Evolutionary conservation across 2,329 filamentous ascomycete species (phyloP), one percentile per base, ranked within the genome.

Genomic region (Sclerotinia glacialis): DNA sequence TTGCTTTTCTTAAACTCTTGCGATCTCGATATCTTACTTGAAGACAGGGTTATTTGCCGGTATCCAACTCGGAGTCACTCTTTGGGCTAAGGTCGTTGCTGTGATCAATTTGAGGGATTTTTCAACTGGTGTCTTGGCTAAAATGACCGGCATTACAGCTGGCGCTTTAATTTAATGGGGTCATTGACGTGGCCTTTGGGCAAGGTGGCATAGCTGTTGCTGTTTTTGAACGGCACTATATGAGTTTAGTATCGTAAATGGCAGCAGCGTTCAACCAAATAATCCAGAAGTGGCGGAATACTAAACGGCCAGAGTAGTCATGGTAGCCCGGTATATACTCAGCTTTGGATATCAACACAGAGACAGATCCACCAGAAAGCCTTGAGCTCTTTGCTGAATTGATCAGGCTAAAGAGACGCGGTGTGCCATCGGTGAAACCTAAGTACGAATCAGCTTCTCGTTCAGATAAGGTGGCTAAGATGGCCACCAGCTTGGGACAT

Each of bases 1-100:
- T 87, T 40, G 89, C 84, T 75, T 95, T 91, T 5, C 3, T 28
- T 28, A 2, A 67, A 44, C 11, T 44, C 42, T 11, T 16, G 16
- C 16, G 14, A 44, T 16, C 42, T 16, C 9, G 1, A 44, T 44
- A 14, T 44, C 11, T 44, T 44, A 2, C 42, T 44, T 14, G 42
- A 44, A 44, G 42, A 44, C 16, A 16, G 3, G 11, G 3, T 44
- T 44, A 2, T 16, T 14, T 5, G 14, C 42, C 14, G 18, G 42
- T 14, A 14, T 44, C 42, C 14, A 44, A 44, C 3, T 44, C 5
- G 28, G 28, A 28, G 28, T 28, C 28, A 28, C 28, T 28, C 28
- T 28, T 28, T 28, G 28, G 28, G 28, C 28, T 28, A 28, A 28
- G 2, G 2, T 14, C 14, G 42, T 9, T 44, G 9, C 14, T 44